Evolutionary conservation across 2,329 filamentous ascomycete genomes (phyloP), one percentile per base, ranked within the genome.

Genomic region (Colletotrichum sp.): DNA sequence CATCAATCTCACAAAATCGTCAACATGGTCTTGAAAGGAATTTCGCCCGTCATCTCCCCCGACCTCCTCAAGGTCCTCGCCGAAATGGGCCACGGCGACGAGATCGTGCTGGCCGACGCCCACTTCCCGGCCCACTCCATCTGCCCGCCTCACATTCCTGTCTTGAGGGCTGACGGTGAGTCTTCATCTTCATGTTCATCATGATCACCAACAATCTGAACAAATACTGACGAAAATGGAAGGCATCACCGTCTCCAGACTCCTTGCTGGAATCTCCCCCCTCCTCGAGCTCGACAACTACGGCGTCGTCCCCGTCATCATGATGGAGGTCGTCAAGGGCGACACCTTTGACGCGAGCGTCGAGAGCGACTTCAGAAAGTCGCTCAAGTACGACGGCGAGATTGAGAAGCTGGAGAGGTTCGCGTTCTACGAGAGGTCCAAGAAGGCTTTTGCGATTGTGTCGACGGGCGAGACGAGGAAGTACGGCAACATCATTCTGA

Each of bases 21-120:
- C 48, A 67, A 67, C 0, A 74, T 75, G 73, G 69, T 71, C 18
- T 7, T 75, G 8, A 75, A 75, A 24, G 73, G 73, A 48, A 75
- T 75, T 5, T 75, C 73, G 5, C 73, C 73, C 30, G 70, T 75
- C 57, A 75, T 75, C 63, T 75, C 73, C 15, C 69, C 73, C 26
- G 70, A 75, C 63, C 73, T 75, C 7, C 70, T 75, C 69, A 75
- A 75, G 73, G 73, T 75, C 63, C 43, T 75, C n/a, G 73, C 73
- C 43, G 73, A 75, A 7, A 75, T 75, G 73, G 73, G 73, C 9
- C 73, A 75, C 39, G 73, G 73, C 32, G 73, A 75, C 52, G 73
- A 75, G 39, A 75, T 75, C 10, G 63, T 75, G 18, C 70, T 75
- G 3, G 70, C 73, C 7, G 73, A 75, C 57, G 73, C 73, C 60